These are phyloP conservation scores for Scytalidium sp. DNA, from an alignment of 2,329 filamentous ascomycete species.

Conservation along the genomic window DNA sequence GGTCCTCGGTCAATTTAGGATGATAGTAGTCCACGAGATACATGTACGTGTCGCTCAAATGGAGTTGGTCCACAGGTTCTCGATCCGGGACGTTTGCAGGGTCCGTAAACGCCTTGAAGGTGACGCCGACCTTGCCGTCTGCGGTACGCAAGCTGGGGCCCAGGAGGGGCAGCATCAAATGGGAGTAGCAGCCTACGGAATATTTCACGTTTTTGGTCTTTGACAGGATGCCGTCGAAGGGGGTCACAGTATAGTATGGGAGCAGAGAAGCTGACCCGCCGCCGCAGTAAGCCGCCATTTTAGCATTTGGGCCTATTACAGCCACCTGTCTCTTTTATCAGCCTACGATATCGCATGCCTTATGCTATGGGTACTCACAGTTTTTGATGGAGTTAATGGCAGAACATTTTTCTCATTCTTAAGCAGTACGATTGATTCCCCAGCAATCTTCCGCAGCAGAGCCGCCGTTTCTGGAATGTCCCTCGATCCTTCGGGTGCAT, in stretches of 20 bases:
- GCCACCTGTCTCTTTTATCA: slow-evolving; percentile 18
- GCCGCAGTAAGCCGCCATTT: slow-evolving; percentile 53
- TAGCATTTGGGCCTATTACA: slow-evolving; percentile 54
- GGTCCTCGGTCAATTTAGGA: slow-evolving; percentile 25
- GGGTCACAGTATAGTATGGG: slow-evolving; percentile 65
- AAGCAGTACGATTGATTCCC: slow-evolving; percentile 58
- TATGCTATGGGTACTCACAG: too few relatives aligned
- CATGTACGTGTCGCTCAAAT: slow-evolving; percentile 38
- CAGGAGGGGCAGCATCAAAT: slow-evolving; percentile 58
- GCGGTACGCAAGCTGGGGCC: slow-evolving; percentile 44
- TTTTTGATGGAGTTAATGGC: slow-evolving; percentile 47
- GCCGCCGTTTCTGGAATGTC: slow-evolving; percentile 23
- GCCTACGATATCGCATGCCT: too few relatives aligned
- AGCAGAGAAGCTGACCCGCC: slow-evolving; percentile 60
- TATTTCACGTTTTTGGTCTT: slow-evolving; percentile 45
- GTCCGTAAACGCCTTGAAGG: slow-evolving; percentile 61
- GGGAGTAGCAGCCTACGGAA: slow-evolving; percentile 58
- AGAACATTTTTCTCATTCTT: slow-evolving; percentile 58
- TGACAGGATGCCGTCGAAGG: slow-evolving; percentile 63
- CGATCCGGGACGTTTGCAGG: slow-evolving; percentile 44
- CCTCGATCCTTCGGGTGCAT: slow-evolving; percentile 12
- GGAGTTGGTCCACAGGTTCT: slow-evolving; percentile 46
- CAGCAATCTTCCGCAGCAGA: slow-evolving; percentile 51
- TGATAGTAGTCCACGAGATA: slow-evolving; percentile 50
- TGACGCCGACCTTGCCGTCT: slow-evolving; percentile 50